These are phyloP conservation scores for Tricladium varicosporioides DNA, from an alignment of 2,329 filamentous ascomycete species.

Conservation along the genomic window DNA sequence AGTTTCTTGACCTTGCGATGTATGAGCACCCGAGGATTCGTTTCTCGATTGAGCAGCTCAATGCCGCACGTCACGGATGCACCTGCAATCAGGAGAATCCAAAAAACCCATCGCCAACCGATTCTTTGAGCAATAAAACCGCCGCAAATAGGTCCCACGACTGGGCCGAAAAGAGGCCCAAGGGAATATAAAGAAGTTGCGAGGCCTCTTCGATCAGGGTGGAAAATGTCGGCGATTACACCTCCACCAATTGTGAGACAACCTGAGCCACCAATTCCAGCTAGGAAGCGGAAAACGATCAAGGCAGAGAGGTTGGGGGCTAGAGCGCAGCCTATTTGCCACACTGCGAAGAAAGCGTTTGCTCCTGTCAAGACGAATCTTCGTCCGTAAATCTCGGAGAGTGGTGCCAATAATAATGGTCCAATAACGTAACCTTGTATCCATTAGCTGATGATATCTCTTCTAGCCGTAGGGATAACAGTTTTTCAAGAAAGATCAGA, in stretches of 20 bases:
- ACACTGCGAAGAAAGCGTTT: conserved; percentile 60
- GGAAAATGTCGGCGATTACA: conserved; percentile 42
- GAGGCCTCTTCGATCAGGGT: conserved; percentile 30
- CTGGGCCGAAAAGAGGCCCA: conserved; percentile 31
- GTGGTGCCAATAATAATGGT: conserved; percentile 54
- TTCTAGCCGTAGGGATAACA: no score
- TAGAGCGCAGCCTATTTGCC: conserved; percentile 64
- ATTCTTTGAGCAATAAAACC: conserved; percentile 43
- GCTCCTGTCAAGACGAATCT: conserved; percentile 53
- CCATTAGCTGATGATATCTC: no score
- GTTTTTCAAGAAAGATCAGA: no score
- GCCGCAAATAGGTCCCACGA: conserved; percentile 32
- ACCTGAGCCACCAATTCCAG: conserved; percentile 45
- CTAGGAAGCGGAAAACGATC: conserved; percentile 47
- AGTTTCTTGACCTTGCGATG: conserved; percentile 46
- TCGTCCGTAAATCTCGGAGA: conserved; percentile 65
- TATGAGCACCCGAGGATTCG: conserved; percentile 50
- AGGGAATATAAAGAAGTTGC: conserved; percentile 31
- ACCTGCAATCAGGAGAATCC: conserved; percentile 49
- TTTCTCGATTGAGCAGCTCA: conserved; percentile 45
- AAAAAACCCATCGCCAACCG: conserved; percentile 44
- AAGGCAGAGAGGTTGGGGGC: conserved; percentile 47
- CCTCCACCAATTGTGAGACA: conserved; percentile 44
- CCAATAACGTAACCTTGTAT: conserved; percentile 50
- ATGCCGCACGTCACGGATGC: conserved; percentile 34